Conservation (phyloP, 306 rosid genomes). For the Cyamopsis tetragonoloba region DNA sequence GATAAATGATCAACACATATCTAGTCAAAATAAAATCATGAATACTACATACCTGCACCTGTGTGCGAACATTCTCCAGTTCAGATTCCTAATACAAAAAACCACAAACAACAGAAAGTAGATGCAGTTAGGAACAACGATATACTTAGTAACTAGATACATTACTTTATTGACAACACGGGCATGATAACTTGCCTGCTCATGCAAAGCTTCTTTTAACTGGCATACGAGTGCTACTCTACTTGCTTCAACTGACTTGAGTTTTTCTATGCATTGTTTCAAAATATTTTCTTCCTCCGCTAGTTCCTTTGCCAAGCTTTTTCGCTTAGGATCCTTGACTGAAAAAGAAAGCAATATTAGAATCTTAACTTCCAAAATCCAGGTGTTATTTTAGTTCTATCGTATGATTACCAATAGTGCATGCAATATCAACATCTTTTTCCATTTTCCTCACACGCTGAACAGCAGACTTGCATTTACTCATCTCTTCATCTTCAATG, state of each 20-base stretch:
- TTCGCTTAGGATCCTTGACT: conserved; percentile 85
- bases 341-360: conserved; percentile 43
- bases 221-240: conserved; percentile 75
- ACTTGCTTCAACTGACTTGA: conserved; percentile 66
- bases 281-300: conserved; percentile 71
- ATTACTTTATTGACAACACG: too few species aligned
- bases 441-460: conserved; percentile 71
- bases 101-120: conserved; percentile 14
- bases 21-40: conserved; percentile 5
- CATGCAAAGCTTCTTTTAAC: conserved; percentile 77
- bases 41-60: conserved; percentile 69
- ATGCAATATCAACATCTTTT: conserved; percentile 67
- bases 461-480: conserved; percentile 76
- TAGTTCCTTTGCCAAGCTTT: conserved; percentile 60
- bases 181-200: conserved; percentile 52
- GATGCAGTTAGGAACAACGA: conserved; percentile 15
- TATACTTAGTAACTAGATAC: background rate
- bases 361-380: conserved; percentile 24
- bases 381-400: conserved; percentile 13
- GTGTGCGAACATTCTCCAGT: conserved; percentile 76
- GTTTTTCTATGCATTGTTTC: conserved; percentile 70
- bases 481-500: conserved; percentile 76
- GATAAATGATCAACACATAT: conserved; percentile 10
- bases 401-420: conserved; percentile 50
- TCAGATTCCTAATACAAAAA: conserved; percentile 67